Base-by-base conservation (phyloP, 306 rosid genomes). In the Pyrus betulifolia region DNA sequence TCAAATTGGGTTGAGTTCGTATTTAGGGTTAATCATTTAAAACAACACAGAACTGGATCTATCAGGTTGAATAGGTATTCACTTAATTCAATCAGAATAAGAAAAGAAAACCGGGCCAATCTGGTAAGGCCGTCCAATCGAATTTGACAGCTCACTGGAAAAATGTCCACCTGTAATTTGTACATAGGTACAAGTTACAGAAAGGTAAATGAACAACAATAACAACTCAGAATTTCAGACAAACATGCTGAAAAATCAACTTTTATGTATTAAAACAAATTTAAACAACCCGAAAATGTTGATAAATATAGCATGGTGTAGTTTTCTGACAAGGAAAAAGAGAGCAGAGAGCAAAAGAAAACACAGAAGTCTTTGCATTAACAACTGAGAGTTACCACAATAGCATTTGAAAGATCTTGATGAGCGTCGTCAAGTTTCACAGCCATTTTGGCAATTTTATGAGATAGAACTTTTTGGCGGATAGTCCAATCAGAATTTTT, bases 361-460 rank as follows among this genome's bases (percentile, higher is more conserved):
- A 42, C 45, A 11, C 12, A 27, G 12, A 71, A 46, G 22, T 31
- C 66, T 19, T 52, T 51, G 22, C 38, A 72, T 55, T 33, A 51
- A 13, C 63, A 31, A 19, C 21, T 27, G 44, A 62, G 49, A 12
- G 63, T 84, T 87, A 95, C 98, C 79, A 88, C 97, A 69, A 95
- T 89, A 83, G 91, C 97, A 86, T 95, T 92, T 80, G 99, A 95
- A 81, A 95, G 97, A 57, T 95, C 93, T 79, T 95, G 88, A 82
- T 92, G 99, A 71, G 99, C 97, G 67, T 95, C 93, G 78, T 95
- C 99, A 72, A 95, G 97, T 80, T 84, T 87, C 71, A 92, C 97
- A 78, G 99, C 99, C 91, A 90, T 90, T 86, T 95, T 92, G 57
- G 97, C 93, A 87, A 95, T 95, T 84, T 91, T 93, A 82, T 95